Conservation (phyloP, 2,329 filamentous ascomycete genomes). For the Stagonosporopsis rhizophila region DNA sequence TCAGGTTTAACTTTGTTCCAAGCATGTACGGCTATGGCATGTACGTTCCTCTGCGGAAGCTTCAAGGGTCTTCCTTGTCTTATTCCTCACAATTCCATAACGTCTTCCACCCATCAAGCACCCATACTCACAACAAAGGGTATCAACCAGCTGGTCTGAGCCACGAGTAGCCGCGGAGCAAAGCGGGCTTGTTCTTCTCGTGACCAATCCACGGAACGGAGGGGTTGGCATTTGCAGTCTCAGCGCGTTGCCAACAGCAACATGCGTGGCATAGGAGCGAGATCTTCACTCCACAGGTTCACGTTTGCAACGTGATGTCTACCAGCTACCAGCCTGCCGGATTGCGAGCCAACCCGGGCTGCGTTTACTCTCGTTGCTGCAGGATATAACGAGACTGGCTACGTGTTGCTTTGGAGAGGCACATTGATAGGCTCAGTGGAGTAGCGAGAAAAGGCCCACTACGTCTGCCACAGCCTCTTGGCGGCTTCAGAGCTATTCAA, state of each 20-base stretch:
- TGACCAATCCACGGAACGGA: constrained; percentile 29
- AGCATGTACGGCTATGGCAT: constrained; percentile 6
- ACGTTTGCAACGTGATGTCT: constrained; percentile 25
- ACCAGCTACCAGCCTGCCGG: constrained; percentile 26
- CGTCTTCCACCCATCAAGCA: neutral
- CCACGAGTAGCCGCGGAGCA: constrained; percentile 7
- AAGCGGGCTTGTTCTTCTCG: constrained; percentile 7
- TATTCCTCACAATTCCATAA: neutral
- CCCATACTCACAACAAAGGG: constrained; percentile 4
- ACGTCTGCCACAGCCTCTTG: neutral
- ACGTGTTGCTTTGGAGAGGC: neutral
- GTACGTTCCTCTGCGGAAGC: neutral
- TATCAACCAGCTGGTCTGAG: constrained; percentile 6
- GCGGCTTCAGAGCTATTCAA: neutral
- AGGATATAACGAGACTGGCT: neutral
- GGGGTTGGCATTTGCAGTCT: constrained; percentile 39
- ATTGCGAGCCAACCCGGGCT: constrained; percentile 29
- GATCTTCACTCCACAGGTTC: constrained; percentile 21
- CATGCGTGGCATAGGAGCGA: constrained; percentile 23
- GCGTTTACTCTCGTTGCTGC: constrained; percentile 17
- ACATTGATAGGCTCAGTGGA: neutral
- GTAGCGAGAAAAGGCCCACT: neutral
- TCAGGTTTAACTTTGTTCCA: neutral
- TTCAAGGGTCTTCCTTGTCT: constrained; percentile 19
- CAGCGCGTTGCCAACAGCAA: constrained; percentile 34